Conservation (phyloP, 2,329 filamentous ascomycete species). For the Tolypocladium sp. region DNA sequence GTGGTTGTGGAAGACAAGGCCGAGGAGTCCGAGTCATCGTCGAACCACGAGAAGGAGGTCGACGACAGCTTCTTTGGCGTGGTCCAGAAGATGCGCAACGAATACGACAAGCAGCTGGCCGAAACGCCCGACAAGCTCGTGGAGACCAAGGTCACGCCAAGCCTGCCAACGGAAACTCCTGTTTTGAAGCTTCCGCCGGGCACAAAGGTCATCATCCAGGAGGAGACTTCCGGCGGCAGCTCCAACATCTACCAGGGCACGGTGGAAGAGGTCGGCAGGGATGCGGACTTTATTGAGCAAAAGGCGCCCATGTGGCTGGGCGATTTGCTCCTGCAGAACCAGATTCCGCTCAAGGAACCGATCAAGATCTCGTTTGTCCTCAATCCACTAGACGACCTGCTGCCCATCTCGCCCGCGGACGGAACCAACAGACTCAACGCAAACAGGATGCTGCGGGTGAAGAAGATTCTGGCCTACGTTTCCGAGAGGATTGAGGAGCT, state of each 20-base stretch:
- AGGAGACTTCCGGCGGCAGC: constrained; percentile 56
- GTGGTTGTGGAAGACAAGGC: constrained; percentile 67
- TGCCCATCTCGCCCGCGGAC: constrained; percentile 64
- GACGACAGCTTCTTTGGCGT: constrained; percentile 68
- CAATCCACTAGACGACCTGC: constrained; percentile 67
- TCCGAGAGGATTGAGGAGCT: constrained; percentile 80
- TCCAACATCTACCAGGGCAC: constrained; percentile 89
- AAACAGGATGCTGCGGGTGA: constrained; percentile 90
- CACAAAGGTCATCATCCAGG: constrained; percentile 60
- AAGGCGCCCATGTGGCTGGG: constrained; percentile 86
- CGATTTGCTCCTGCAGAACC: constrained; percentile 77
- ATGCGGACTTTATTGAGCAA: constrained; percentile 77
- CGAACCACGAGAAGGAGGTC: constrained; percentile 60
- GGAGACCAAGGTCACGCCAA: constrained; percentile 58
- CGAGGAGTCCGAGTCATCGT: constrained; percentile 55
- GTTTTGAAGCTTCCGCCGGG: constrained; percentile 62
- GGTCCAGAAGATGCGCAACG: constrained; percentile 62
- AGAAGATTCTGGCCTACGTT: constrained; percentile 88
- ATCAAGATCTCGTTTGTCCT: constrained; percentile 94
- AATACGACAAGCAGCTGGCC: constrained; percentile 60
- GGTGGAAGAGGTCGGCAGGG: constrained; percentile 65
- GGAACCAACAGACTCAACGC: constrained; percentile 89
- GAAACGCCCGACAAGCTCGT: constrained; percentile 45
- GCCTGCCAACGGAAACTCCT: constrained; percentile 64
- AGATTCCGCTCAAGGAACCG: constrained; percentile 77